These are phyloP conservation scores for Coniosporium apollinis DNA, from an alignment of 495 filamentous ascomycete species.

Conservation along the genomic window DNA sequence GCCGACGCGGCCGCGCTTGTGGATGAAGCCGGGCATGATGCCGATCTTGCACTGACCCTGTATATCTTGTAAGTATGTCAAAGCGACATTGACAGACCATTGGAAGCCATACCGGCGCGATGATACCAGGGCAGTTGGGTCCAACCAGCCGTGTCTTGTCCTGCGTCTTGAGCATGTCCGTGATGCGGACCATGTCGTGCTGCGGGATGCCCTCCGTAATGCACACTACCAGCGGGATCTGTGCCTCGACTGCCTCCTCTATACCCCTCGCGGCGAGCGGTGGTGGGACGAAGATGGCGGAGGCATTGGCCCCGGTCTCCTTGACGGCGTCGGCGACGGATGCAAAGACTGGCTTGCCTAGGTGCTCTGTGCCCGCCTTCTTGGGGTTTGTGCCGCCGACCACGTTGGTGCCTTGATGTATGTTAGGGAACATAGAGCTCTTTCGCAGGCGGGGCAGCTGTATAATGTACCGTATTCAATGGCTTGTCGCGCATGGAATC, in stretches of 20 bases:
- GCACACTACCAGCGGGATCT: conserved; percentile 83
- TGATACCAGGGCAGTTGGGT: conserved; percentile 97
- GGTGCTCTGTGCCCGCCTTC: conserved; percentile 82
- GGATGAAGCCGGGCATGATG: conserved; percentile 99
- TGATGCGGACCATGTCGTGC: conserved; percentile 99
- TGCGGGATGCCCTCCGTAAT: conserved; percentile 98
- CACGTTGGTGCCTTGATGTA: conserved; percentile 66
- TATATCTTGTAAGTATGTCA: neutral
- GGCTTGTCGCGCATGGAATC: conserved; percentile 93
- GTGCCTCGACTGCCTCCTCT: conserved; percentile 86
- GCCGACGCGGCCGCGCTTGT: conserved; percentile 96
- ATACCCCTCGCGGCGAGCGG: conserved; percentile 86
- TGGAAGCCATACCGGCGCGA: conserved; percentile 49
- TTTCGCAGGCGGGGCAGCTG: conserved; percentile 9
- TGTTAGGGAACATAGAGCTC: conserved; percentile 21
- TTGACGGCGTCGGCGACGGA: conserved; percentile 80
- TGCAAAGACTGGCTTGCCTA: conserved; percentile 84
- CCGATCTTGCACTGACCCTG: conserved; percentile 99
- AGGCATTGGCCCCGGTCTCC: conserved; percentile 76
- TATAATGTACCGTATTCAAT: conserved; percentile 78
- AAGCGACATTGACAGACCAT: neutral
- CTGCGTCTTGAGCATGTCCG: conserved; percentile 94
- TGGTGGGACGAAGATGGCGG: conserved; percentile 96
- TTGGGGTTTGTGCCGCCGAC: conserved; percentile 98
- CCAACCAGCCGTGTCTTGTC: conserved; percentile 90